These are phyloP conservation scores for Coniochaeta hoffmannii DNA, from an alignment of 2,329 filamentous ascomycete genomes.

Conservation along the genomic window DNA sequence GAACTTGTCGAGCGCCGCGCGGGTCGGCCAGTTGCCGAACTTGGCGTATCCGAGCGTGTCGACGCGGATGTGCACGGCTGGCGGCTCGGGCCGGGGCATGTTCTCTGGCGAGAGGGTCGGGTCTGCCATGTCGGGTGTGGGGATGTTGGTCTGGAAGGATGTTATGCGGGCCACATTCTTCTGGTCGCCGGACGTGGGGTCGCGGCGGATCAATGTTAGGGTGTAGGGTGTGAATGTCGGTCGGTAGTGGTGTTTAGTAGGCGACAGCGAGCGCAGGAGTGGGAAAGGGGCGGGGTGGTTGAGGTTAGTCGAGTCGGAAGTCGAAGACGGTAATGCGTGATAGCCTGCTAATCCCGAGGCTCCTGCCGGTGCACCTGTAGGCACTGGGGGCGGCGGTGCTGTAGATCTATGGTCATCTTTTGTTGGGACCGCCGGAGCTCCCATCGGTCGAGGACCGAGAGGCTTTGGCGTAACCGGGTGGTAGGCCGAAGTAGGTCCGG, in stretches of 20 bases:
- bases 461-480: conserved; percentile 2
- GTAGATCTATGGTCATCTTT: background rate
- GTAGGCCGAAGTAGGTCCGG: background rate
- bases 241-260: conserved; percentile 16
- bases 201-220: conserved; percentile 63
- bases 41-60: conserved; percentile 51
- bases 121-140: conserved; percentile 14
- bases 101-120: conserved; percentile 17
- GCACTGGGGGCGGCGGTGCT: background rate
- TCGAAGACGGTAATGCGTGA: background rate
- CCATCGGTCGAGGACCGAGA: conserved; percentile 8
- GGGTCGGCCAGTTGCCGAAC: conserved; percentile 42
- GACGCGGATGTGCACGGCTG: conserved; percentile 43
- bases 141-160: conserved; percentile 39
- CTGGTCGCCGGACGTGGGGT: conserved; percentile 60
- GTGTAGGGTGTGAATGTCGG: conserved; percentile 35
- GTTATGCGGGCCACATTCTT: conserved; percentile 68
- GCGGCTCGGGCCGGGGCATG: conserved; percentile 18
- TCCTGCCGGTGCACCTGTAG: background rate
- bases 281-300: conserved; percentile 7
- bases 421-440: conserved; percentile 1
- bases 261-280: conserved; percentile 27
- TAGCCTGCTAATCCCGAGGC: no score
- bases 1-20: conserved; percentile 25
- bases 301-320: background rate